Conservation (phyloP, 2,329 filamentous ascomycete species). For the Curvularia spicifera region DNA sequence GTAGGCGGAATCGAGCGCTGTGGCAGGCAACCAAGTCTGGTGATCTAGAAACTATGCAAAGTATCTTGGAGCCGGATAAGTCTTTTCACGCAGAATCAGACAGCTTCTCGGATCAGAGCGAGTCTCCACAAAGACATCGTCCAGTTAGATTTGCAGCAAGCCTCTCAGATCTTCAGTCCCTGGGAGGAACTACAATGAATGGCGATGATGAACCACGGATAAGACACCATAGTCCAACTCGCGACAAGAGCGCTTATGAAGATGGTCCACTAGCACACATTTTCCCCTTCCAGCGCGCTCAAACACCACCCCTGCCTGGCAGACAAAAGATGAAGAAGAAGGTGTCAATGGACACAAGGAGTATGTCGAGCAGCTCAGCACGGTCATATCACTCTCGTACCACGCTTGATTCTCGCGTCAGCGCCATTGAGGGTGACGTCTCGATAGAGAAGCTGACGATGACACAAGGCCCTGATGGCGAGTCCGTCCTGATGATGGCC, state of each 20-base stretch:
- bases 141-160: constrained; percentile 45
- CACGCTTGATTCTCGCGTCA: constrained; percentile 68
- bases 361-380: constrained; percentile 84
- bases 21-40: constrained; percentile 88
- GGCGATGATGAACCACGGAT: constrained; percentile 35
- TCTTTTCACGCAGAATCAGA: constrained; percentile 46
- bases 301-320: constrained; percentile 54
- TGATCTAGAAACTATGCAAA: constrained; percentile 74
- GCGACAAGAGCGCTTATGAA: constrained; percentile 26
- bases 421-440: constrained; percentile 81
- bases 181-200: constrained; percentile 39
- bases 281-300: constrained; percentile 81
- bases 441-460: constrained; percentile 80
- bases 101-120: constrained; percentile 39
- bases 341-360: constrained; percentile 88
- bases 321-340: constrained; percentile 69
- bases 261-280: constrained; percentile 73
- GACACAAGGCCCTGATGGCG: constrained; percentile 72
- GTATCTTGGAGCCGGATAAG: constrained; percentile 76
- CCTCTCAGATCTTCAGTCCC: constrained; percentile 36
- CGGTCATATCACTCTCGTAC: constrained; percentile 82
- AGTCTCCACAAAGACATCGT: constrained; percentile 28
- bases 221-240: constrained; percentile 31
- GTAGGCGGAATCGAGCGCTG: constrained; percentile 80
- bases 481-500: constrained; percentile 74